phyloP scores from a whole-genome alignment of 2,329 filamentous ascomycete species.

The Metarhizium robertsii region DNA sequence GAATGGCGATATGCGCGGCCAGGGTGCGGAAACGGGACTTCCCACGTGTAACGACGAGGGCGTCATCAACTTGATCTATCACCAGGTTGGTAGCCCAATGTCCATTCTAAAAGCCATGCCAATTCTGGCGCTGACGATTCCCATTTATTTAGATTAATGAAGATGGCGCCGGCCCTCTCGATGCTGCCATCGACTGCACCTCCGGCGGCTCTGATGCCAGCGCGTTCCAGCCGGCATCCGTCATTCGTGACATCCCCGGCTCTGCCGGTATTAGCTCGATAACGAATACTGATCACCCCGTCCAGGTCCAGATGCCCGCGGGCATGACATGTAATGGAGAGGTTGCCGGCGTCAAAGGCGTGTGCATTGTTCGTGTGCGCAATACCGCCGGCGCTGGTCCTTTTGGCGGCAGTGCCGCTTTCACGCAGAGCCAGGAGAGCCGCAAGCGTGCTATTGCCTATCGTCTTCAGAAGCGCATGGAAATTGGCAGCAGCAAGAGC shows the following conservation, averaged over 20 bases:
- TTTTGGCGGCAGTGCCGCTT: conserved; percentile 53
- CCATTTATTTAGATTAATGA: conserved; percentile 50
- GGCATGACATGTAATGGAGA: conserved; percentile 57
- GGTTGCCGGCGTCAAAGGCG: conserved; percentile 48
- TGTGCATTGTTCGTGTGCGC: conserved; percentile 52
- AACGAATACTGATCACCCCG: conserved; percentile 53
- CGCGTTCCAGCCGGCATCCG: conserved; percentile 51
- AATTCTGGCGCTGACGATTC: too few relatives aligned
- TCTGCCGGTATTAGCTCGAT: conserved; percentile 45
- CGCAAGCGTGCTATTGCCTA: conserved; percentile 46
- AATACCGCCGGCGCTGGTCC: conserved; percentile 52
- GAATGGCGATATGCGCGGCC: conserved; percentile 44
- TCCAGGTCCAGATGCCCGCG: conserved; percentile 54
- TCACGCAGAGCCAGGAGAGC: conserved; percentile 44
- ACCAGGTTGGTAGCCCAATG: conserved; percentile 22
- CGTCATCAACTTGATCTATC: conserved; percentile 53
- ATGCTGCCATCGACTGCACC: conserved; percentile 50
- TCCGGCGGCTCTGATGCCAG: conserved; percentile 51
- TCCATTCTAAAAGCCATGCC: neutral
- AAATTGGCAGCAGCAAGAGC: too few relatives aligned
- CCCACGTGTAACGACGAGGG: conserved; percentile 53
- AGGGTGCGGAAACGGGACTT: conserved; percentile 41
- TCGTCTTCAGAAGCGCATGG: conserved; percentile 41
- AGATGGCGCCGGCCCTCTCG: conserved; percentile 57
- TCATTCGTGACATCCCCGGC: conserved; percentile 54